Conservation (phyloP, 169 alveolate genomes). For the Eimeria tenella region DNA sequence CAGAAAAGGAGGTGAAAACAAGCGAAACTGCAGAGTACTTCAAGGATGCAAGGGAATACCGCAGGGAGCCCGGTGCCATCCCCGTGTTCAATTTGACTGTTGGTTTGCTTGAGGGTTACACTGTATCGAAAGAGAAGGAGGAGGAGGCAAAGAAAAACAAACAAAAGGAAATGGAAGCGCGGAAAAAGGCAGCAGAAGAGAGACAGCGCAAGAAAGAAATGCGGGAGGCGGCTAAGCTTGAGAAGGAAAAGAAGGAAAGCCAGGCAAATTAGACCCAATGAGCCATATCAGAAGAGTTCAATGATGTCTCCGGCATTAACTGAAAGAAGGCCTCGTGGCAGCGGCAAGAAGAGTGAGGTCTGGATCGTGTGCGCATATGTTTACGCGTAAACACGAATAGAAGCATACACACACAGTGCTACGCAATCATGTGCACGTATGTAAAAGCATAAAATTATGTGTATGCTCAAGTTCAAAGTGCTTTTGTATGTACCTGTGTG, state of each 20-base stretch:
- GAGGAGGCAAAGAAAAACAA: constrained; percentile 60
- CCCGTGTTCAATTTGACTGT: constrained; percentile 80
- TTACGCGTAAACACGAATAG: too few species aligned
- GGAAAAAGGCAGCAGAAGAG: constrained; percentile 57
- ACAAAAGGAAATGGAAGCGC: constrained; percentile 24
- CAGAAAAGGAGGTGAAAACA: constrained; percentile 74
- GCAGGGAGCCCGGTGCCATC: not conserved
- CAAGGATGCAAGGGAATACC: not conserved
- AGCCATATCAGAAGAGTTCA: too few species aligned
- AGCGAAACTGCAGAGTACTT: not conserved
- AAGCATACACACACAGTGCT: too few species aligned
- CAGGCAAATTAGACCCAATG: not conserved
- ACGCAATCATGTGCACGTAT: too few species aligned
- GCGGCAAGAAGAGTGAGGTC: too few species aligned
- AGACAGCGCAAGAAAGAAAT: constrained; percentile 51
- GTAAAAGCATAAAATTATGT: too few species aligned
- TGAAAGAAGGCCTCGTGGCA: too few species aligned
- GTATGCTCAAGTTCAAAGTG: too few species aligned
- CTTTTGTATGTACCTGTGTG: too few species aligned
- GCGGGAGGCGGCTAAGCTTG: constrained; percentile 10
- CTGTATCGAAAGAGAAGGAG: not conserved
- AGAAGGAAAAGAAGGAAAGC: constrained; percentile 5
- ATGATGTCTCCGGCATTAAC: too few species aligned
- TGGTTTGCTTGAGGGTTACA: constrained; percentile 29
- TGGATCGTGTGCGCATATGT: too few species aligned